These are phyloP conservation scores for Geotrichum candidum DNA, from an alignment of 1,139 yeast genomes.

Conservation along the genomic window DNA sequence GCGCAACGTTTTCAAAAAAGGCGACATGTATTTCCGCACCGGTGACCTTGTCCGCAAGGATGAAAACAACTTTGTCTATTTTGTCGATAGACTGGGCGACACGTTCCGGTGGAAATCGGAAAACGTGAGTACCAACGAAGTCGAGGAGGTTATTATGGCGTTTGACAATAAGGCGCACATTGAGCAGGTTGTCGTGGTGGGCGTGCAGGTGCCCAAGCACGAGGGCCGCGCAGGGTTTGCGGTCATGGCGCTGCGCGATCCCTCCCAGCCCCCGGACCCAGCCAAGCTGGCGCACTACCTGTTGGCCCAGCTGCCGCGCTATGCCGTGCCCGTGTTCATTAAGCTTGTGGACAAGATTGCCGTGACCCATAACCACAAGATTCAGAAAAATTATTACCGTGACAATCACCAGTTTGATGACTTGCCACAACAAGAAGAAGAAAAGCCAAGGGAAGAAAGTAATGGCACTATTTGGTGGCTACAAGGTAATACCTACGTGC, in stretches of 20 bases:
- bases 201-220: constrained; percentile 77
- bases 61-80: constrained; percentile 64
- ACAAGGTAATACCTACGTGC: constrained; percentile 50
- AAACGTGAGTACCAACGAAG: constrained; percentile 90
- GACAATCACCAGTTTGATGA: constrained; percentile 29
- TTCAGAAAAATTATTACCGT: constrained; percentile 70
- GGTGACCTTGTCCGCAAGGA: constrained; percentile 80
- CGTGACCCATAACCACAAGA: constrained; percentile 78
- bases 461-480: constrained; percentile 69
- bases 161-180: constrained; percentile 38
- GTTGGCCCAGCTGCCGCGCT: constrained; percentile 58
- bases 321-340: constrained; percentile 80
- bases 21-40: constrained; percentile 88
- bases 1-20: constrained; percentile 67
- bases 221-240: constrained; percentile 96
- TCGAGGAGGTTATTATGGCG: constrained; percentile 61
- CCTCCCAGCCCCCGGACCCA: constrained; percentile 24
- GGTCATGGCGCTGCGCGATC: constrained; percentile 52
- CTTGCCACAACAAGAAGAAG: constrained; percentile 59
- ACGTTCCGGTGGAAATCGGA: constrained; percentile 97
- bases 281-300: constrained; percentile 41
- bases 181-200: constrained; percentile 78
- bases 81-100: constrained; percentile 91
- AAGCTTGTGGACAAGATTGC: constrained; percentile 59
- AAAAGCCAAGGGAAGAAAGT: constrained; percentile 74